Evolutionary conservation across 257 asterid species (phyloP).

Genomic region (Solanum ossicruentum): DNA sequence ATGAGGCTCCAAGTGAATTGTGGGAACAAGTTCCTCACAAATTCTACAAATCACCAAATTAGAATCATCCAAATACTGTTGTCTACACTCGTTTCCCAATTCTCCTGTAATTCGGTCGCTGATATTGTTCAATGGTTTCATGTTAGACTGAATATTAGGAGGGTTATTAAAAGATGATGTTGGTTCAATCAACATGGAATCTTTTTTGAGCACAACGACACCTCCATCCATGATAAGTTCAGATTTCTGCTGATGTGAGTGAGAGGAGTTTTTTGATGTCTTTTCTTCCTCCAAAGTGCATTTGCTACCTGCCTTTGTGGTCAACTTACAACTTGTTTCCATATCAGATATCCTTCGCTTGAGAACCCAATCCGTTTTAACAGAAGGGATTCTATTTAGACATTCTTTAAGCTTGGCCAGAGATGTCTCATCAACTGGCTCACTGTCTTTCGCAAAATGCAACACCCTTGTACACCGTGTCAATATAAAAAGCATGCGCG

Average conservation of each 20-base stretch:
- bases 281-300: conserved; percentile 24
- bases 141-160: conserved; percentile 1
- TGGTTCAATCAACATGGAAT: conserved; percentile 15
- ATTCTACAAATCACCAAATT: conserved; percentile 78
- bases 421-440: conserved; percentile 64
- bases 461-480: conserved; percentile 90
- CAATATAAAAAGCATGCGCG: conserved; percentile 89
- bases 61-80: conserved; percentile 40
- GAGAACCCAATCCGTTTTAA: conserved; percentile 71
- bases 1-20: conserved; percentile 79
- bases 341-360: conserved; percentile 41
- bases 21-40: conserved; percentile 84
- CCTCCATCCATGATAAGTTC: conserved; percentile 25
- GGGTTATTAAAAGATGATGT: conserved; percentile 12
- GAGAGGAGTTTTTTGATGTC: conserved; percentile 14
- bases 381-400: conserved; percentile 70
- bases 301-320: conserved; percentile 18
- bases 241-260: conserved; percentile 18
- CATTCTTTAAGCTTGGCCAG: conserved; percentile 72
- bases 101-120: conserved; percentile 18
- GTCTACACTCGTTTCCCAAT: conserved; percentile 29
- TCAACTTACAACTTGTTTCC: conserved; percentile 18
- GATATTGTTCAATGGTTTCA: conserved; percentile 17
- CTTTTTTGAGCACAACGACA: conserved; percentile 12
- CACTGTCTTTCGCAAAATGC: conserved; percentile 76